Percentiles rank a stretch among this genome's conserved stretches.
These are phyloP conservation scores for Graphilbum sp. DNA, from an alignment of 2,329 filamentous ascomycete genomes.

Conservation along the genomic window DNA sequence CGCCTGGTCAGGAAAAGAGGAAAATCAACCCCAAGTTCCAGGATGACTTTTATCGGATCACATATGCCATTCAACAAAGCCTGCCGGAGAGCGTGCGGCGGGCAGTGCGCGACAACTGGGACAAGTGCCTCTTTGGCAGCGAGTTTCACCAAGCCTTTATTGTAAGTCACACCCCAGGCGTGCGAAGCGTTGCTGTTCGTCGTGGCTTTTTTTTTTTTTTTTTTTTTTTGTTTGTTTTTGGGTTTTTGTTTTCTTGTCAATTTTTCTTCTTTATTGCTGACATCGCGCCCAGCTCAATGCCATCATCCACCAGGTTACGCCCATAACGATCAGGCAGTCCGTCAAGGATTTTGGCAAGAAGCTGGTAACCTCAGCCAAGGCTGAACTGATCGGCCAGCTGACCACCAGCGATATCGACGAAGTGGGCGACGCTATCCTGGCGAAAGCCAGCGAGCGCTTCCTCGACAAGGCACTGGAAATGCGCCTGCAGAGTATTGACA, in stretches of 20 bases:
- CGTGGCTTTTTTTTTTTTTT: constrained; percentile 13
- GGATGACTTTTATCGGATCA: constrained; percentile 23
- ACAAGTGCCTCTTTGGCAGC: constrained; percentile 31
- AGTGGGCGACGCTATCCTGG: constrained; percentile 25
- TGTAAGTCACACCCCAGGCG: no score
- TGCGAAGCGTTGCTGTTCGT: no score
- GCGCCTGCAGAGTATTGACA: constrained; percentile 35
- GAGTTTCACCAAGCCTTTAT: constrained; percentile 36
- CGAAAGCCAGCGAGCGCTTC: constrained; percentile 29
- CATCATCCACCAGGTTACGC: constrained; percentile 26
- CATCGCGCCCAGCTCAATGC: constrained; percentile 26
- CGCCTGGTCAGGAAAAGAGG: constrained; percentile 16
- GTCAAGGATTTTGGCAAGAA: constrained; percentile 29
- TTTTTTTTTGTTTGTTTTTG: no score
- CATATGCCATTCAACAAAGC: constrained; percentile 22
- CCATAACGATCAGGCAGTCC: constrained; percentile 19
- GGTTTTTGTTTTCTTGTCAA: no score
- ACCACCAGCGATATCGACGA: constrained; percentile 26
- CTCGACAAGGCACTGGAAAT: constrained; percentile 34
- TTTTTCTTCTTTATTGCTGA: no score
- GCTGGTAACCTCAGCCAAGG: constrained; percentile 23
- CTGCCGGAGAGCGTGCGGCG: constrained; percentile 29
- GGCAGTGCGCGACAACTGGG: constrained; percentile 32
- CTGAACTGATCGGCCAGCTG: constrained; percentile 25
- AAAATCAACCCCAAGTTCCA: constrained; percentile 18